Base-by-base conservation (phyloP, 108 stramenopile genomes). In the Cafeteria roenbergensis region DNA sequence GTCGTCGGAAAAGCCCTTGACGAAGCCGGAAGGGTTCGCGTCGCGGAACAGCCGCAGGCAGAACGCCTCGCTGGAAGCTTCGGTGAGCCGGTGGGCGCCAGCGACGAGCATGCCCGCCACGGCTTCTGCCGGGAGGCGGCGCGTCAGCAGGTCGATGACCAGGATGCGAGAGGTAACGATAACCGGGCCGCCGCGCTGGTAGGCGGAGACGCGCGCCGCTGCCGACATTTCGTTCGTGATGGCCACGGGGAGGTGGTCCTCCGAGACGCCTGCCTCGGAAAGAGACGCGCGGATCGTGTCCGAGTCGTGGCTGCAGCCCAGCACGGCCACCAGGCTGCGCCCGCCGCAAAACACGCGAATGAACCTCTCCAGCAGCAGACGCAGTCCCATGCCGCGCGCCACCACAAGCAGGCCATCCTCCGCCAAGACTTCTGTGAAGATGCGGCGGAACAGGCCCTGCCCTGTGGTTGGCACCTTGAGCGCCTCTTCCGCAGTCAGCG, bases 1-100 rank as follows among this genome's bases (percentile, higher is more conserved):
- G 38, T 87, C 71, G 66, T 95, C 94, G 8, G 87, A 79, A 67
- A 98, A 90, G 20, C 87, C 96, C 72, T 95, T 95, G 75, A 95
- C 74, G 68, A 94, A 95, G 50, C 93, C 92, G 1, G 51, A 42
- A 56, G 62, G 69, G 64, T 84, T 84, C 31, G 71, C 73, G 29
- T 75, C 77, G 20, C 84, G 81, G 74, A 82, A 92, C 17, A 98
- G 89, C 62, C 90, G 73, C 48, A 98, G 69, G 68, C 94, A 93
- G 71, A 98, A 98, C 1, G 93, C 92, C 59, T 93, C 92, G 31
- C 85, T 95, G 28, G 90, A 92, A 22, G 87, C 80, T n/a, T 89
- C 86, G 22, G 84, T 67, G 1, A 93, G 87, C 28, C 84, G 72
- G 64, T 98, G 93, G 0, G 90, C 96, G 64, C 92, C 87, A 25